A percentile compares a stretch with the other conserved stretches of the same genome.
phyloP scores from a whole-genome alignment of 148 eudicot genomes.

The Fallopia convolvulus region DNA sequence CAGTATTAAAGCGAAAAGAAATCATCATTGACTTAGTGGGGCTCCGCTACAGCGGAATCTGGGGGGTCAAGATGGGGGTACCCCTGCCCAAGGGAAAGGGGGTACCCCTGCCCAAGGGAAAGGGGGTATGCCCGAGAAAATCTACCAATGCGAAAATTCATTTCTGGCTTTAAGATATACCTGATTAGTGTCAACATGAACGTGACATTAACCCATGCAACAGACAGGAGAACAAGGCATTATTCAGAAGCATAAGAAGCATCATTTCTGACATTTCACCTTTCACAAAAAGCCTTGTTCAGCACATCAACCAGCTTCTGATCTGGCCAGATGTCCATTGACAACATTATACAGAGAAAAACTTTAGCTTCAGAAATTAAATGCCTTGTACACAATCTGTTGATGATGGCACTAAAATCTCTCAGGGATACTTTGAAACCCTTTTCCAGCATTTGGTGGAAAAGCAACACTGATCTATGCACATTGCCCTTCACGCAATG shows the following conservation, averaged over 20 bases:
- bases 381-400: constrained; percentile 71
- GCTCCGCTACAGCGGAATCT: no score
- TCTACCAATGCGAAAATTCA: constrained; percentile 18
- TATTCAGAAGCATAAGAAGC: constrained; percentile 14
- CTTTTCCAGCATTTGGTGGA: constrained; percentile 51
- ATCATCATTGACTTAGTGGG: neutral
- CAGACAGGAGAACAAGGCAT: neutral
- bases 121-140: no score
- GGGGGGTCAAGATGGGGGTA: no score
- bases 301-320: constrained; percentile 35
- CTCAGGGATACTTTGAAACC: constrained; percentile 51
- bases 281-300: constrained; percentile 23
- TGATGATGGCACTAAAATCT: constrained; percentile 71
- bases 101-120: no score
- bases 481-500: constrained; percentile 78
- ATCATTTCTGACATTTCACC: constrained; percentile 18
- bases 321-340: constrained; percentile 45
- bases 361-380: constrained; percentile 43
- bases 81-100: no score
- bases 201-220: neutral
- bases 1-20: neutral
- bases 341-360: constrained; percentile 56
- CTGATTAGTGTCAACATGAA: neutral
- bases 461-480: constrained; percentile 35
- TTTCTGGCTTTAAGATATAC: neutral